Conservation (phyloP, 2,329 filamentous ascomycete species). For the Furcasterigmium sp. region DNA sequence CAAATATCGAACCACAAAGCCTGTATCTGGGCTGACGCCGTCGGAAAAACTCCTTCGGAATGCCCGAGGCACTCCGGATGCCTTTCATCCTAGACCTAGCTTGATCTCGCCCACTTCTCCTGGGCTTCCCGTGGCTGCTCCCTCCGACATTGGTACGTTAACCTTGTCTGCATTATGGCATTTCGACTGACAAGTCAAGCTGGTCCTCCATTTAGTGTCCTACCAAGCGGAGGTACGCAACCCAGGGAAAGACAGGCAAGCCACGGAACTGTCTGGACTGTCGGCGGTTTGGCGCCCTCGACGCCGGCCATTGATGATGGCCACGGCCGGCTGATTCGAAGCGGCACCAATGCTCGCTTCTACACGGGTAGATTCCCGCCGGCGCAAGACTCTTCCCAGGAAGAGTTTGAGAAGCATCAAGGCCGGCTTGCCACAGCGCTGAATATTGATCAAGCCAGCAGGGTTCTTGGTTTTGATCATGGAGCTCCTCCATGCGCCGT, state of each 20-base stretch:
- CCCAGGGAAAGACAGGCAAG: conserved; percentile 54
- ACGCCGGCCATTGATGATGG: conserved; percentile 55
- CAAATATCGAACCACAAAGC: conserved; percentile 40
- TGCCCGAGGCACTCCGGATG: conserved; percentile 32
- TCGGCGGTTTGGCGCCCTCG: conserved; percentile 63
- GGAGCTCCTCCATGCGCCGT: conserved; percentile 13
- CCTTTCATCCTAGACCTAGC: conserved; percentile 27
- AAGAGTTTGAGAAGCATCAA: conserved; percentile 65
- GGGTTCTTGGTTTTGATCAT: conserved; percentile 44
- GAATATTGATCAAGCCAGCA: conserved; percentile 65
- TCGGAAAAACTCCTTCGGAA: conserved; percentile 40
- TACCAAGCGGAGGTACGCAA: too few relatives aligned
- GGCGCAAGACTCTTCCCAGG: conserved; percentile 34
- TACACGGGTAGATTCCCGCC: conserved; percentile 46
- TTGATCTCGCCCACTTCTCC: background rate
- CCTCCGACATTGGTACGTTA: too few relatives aligned
- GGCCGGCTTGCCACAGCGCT: conserved; percentile 74
- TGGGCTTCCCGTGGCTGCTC: background rate
- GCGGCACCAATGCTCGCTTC: conserved; percentile 68
- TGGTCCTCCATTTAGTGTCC: too few relatives aligned
- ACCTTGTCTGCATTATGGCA: too few relatives aligned
- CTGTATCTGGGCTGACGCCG: conserved; percentile 32
- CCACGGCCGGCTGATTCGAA: conserved; percentile 58
- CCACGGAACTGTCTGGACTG: conserved; percentile 67
- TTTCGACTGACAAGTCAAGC: too few relatives aligned